Percentiles rank a stretch among this genome's conserved stretches.
Evolutionary conservation across 1,284 basidiomycete species (phyloP).

Genomic region (Clitocybe nebularis): DNA sequence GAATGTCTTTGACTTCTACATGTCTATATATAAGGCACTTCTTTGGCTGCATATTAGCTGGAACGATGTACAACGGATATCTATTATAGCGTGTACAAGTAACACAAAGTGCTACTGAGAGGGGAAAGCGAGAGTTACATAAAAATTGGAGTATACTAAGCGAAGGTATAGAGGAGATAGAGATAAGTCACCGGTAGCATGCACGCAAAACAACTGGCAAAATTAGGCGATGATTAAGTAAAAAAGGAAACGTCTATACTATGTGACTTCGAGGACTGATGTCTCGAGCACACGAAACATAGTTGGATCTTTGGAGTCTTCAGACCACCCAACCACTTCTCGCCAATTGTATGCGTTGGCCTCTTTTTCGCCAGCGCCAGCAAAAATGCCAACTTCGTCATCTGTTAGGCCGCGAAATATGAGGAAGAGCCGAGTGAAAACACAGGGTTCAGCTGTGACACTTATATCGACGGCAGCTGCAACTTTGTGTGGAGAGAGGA

Average conservation of each 20-base stretch:
- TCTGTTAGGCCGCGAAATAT: slow-evolving; percentile 79
- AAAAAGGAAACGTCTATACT: slow-evolving; percentile 10
- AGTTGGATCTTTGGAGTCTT: slow-evolving; percentile 66
- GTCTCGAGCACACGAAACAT: slow-evolving; percentile 76
- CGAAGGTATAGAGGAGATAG: no score
- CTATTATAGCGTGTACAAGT: no score
- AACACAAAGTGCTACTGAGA: no score
- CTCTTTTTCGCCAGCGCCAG: slow-evolving; percentile 79
- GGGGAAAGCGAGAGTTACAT: no score
- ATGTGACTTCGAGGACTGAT: slow-evolving; percentile 68
- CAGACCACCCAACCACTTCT: slow-evolving; percentile 71
- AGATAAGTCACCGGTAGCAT: no score
- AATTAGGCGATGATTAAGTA: no score
- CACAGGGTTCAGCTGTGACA: slow-evolving; percentile 70
- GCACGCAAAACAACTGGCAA: no score
- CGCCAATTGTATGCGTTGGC: slow-evolving; percentile 76
- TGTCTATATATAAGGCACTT: no score
- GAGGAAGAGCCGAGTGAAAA: slow-evolving; percentile 80
- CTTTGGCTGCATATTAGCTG: no score
- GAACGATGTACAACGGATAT: no score
- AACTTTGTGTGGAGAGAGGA: slow-evolving; percentile 69
- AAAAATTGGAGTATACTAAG: no score
- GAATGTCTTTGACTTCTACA: no score
- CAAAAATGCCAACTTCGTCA: slow-evolving; percentile 69
- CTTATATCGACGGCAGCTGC: slow-evolving; percentile 81